Evolutionary conservation across 108 stramenopile genomes (phyloP).

Genomic region (Mediolabrus comicus): DNA sequence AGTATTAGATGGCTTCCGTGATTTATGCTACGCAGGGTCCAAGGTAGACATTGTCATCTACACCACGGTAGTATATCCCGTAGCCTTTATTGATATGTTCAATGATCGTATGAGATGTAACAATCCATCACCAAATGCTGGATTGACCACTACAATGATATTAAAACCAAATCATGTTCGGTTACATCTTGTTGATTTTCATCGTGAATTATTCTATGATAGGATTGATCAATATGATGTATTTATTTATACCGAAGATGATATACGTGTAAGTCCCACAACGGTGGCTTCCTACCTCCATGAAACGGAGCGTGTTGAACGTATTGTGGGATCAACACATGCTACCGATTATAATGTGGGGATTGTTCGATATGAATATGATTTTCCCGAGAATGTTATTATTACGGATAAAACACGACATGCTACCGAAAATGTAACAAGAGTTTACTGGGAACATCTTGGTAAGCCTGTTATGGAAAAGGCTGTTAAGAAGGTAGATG

Average conservation of each 20-base stretch:
- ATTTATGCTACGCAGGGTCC: slow-evolving; percentile 73
- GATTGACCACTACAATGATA: slow-evolving; percentile 58
- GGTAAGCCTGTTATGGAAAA: slow-evolving; percentile 54
- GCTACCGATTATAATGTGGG: slow-evolving; percentile 80
- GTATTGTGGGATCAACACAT: slow-evolving; percentile 44
- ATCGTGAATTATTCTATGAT: slow-evolving; percentile 77
- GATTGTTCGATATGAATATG: slow-evolving; percentile 87
- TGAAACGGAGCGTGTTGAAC: slow-evolving; percentile 65
- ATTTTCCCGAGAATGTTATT: slow-evolving; percentile 77
- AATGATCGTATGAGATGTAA: slow-evolving; percentile 69
- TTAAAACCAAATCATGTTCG: slow-evolving; percentile 56
- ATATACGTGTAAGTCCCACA: slow-evolving; percentile 77
- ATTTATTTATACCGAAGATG: slow-evolving; percentile 87
- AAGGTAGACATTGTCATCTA: slow-evolving; percentile 74
- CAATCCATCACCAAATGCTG: slow-evolving; percentile 44
- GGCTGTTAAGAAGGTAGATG: slow-evolving; percentile 46
- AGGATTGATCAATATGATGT: slow-evolving; percentile 76
- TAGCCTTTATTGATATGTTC: slow-evolving; percentile 68
- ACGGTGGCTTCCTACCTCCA: slow-evolving; percentile 75
- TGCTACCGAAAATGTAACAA: slow-evolving; percentile 78
- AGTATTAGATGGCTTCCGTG: slow-evolving; percentile 76
- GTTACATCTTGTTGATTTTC: slow-evolving; percentile 82
- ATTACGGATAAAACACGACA: slow-evolving; percentile 87
- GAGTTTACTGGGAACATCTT: slow-evolving; percentile 88
- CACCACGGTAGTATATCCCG: slow-evolving; percentile 64